Percentiles rank a stretch among this genome's conserved stretches.
phyloP scores from a whole-genome alignment of 305 asterid species.

The Solanum aculeatissimum region DNA sequence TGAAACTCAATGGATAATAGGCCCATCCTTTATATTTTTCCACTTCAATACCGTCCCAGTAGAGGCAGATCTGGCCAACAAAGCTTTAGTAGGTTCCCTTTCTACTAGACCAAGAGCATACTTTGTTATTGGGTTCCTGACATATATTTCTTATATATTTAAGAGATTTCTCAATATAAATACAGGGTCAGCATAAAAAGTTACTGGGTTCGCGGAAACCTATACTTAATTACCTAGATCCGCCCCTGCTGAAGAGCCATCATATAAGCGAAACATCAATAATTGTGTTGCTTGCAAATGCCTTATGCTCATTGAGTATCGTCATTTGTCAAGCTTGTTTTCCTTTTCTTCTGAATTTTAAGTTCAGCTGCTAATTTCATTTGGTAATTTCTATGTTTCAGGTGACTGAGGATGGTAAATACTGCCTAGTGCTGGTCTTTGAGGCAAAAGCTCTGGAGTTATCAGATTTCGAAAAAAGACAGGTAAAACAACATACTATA shows the following conservation, averaged over 20 bases:
- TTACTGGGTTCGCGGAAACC: too few relatives aligned
- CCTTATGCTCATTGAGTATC: background rate
- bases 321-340: background rate
- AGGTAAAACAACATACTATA: conserved; percentile 26
- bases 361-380: background rate
- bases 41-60: background rate
- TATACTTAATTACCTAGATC: too few relatives aligned
- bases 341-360: background rate
- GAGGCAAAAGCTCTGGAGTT: conserved; percentile 72
- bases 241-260: background rate
- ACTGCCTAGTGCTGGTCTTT: conserved; percentile 63
- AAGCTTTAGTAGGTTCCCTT: too few relatives aligned
- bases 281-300: background rate
- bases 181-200: too few relatives aligned
- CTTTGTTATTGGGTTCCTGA: too few relatives aligned
- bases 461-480: conserved; percentile 73
- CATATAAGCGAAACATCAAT: background rate
- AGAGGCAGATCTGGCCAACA: too few relatives aligned
- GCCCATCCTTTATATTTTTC: background rate
- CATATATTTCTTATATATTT: too few relatives aligned
- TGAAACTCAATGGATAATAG: background rate
- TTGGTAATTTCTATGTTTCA: conserved; percentile 16
- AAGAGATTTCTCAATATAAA: too few relatives aligned
- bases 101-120: too few relatives aligned
- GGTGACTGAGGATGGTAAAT: conserved; percentile 76